Percentiles rank a stretch among this genome's conserved stretches.
Evolutionary conservation across 2,329 filamentous ascomycete genomes (phyloP).

Genomic region (Daldinia sp.): DNA sequence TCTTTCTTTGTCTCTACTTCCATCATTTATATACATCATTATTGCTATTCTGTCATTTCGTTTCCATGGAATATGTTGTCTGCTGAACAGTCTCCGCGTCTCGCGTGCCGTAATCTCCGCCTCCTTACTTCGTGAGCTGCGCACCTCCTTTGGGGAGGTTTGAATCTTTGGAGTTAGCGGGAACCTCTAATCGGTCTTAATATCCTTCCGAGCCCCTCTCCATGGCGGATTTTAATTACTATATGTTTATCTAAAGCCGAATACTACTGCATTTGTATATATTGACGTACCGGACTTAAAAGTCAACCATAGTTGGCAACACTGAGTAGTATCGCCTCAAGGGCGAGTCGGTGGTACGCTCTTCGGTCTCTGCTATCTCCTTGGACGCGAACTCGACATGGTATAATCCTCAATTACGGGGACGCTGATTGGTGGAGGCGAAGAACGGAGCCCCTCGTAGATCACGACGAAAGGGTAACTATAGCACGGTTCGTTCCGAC

Average conservation of each 20-base stretch:
- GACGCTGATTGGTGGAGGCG: neutral
- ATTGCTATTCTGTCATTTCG: neutral
- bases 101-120: conserved; percentile 14
- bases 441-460: neutral
- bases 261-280: neutral
- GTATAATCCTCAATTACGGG: neutral
- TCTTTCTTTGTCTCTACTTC: neutral
- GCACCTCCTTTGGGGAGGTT: neutral
- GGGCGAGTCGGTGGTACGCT: neutral
- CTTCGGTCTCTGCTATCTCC: neutral
- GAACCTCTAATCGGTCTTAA: neutral
- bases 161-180: neutral
- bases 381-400: neutral
- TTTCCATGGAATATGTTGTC: neutral
- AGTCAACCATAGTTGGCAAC: neutral
- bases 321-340: neutral
- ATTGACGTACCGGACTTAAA: neutral
- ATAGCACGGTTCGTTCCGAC: too few species aligned
- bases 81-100: neutral
- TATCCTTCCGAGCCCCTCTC: neutral
- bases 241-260: neutral
- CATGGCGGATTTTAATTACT: conserved; percentile 3
- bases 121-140: neutral
- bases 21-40: conserved; percentile 1
- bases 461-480: too few species aligned